phyloP scores from a whole-genome alignment of 208 protist species.

The Crithidia fasciculata region DNA sequence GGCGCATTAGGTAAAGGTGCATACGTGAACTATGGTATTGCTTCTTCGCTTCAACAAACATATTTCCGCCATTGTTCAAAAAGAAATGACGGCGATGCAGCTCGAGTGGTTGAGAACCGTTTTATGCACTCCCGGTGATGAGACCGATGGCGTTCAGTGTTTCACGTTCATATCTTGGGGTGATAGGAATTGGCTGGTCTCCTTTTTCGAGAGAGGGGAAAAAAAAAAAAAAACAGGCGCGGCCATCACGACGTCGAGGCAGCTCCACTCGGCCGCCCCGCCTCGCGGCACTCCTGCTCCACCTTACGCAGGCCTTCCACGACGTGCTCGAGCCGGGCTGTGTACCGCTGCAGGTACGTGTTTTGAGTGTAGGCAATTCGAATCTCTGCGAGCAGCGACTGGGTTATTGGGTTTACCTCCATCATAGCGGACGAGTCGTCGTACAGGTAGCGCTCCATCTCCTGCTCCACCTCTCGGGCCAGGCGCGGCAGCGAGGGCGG shows the following conservation, averaged over 20 bases:
- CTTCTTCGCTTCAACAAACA: too few species aligned
- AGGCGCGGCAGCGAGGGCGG: slow-evolving; percentile 43
- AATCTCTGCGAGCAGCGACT: slow-evolving; percentile 41
- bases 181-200: too few species aligned
- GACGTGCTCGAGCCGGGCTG: slow-evolving; percentile 35
- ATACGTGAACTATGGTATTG: too few species aligned
- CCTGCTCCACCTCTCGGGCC: slow-evolving; percentile 70
- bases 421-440: slow-evolving; percentile 70
- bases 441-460: slow-evolving; percentile 75
- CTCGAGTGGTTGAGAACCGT: too few species aligned
- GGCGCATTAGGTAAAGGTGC: too few species aligned
- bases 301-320: slow-evolving; percentile 54
- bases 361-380: slow-evolving; percentile 73
- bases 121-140: too few species aligned
- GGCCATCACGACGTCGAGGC: not conserved
- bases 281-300: slow-evolving; percentile 24
- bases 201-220: too few species aligned
- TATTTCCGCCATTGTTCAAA: too few species aligned
- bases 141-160: too few species aligned
- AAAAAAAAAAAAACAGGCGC: too few species aligned
- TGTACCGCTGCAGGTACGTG: slow-evolving; percentile 51
- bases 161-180: too few species aligned
- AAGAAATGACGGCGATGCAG: too few species aligned
- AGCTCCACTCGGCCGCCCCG: not conserved
- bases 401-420: slow-evolving; percentile 48